Base-by-base conservation (phyloP, 2,329 filamentous ascomycete species). In the Colletotrichum magnum region DNA sequence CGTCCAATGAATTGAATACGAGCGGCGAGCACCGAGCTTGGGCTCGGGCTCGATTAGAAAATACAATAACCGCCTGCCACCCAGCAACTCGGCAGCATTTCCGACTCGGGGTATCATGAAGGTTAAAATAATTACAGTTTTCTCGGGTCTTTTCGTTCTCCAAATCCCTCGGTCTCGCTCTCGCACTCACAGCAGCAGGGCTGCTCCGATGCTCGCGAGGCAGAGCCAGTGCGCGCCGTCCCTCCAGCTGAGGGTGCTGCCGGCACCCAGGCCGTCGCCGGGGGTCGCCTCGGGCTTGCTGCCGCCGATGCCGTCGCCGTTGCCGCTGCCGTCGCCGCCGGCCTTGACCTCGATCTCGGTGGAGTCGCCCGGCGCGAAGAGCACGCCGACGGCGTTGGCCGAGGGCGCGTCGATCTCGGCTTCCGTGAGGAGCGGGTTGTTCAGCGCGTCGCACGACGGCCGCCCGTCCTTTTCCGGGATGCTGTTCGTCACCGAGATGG, bases 401-500 rank as follows among this genome's bases (percentile, higher is more conserved):
- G 77, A 75, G 26, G 79, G 76, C 16, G 77, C 79, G 64, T 84
- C 77, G 66, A 89, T 79, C 56, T 85, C 78, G 12, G 83, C 81
- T 21, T 83, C 81, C 1, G 81, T 75, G 57, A 89, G 77, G 32
- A 90, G 72, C 26, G 83, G 80, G 75, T 90, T 90, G 70, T 85
- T 80, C 50, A 90, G 74, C 1, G 75, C 74, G 62, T 86, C 85
- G 73, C 88, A 90, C 18, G 80, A 79, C 1, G 83, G 80, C n/a
- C 85, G 81, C 67, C 78, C 74, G 24, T 77, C 77, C 21, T 75
- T 74, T 39, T 79, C 76, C 9, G 82, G 76, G 71, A 93, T 93
- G 47, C 81, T 83, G 77, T 93, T 93, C 6, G 90, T 92, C 45
- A 93, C 87, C 3, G 86, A 84, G 72, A 93, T 90, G 18, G 91